Base-by-base conservation (phyloP, 2,329 filamentous ascomycete species). In the Hymenoscyphus scutula region DNA sequence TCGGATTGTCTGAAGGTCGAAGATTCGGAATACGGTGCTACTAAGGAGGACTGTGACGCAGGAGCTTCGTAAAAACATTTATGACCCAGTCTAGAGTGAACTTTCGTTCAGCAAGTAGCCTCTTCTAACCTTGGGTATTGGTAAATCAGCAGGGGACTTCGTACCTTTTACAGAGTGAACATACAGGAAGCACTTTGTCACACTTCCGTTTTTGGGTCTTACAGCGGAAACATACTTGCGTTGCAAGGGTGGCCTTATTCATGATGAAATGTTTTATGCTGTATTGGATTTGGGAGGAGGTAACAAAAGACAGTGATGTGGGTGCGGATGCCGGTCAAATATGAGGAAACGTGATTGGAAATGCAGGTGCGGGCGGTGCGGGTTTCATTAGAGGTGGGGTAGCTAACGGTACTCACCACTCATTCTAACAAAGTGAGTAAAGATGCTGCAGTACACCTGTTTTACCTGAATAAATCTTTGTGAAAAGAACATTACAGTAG, bases 121-220 rank as follows among this genome's bases (percentile, higher is more conserved):
- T 19, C n/a, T 19, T 19, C 10, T 7, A 32, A 32, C 10, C 30
- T 32, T 13, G 32, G 32, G 32, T 37, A 37, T 37, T 37, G 32
- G 32, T 37, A 37, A 37, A 37, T 13, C 32, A 10, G 32, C 32
- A 37, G 32, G 32, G 32, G 6, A 45, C 23, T 3, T 48, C 17
- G 53, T 34, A 55, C 53, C 53, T 55, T 55, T 55, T 55, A 70
- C 82, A 84, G 3, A 83, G 74, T 2, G 75, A 72, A 69, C 82
- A 84, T 17, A 73, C 69, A 15, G 82, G 82, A 1, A 83, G 66
- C 4, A 66, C 68, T 71, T 83, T 84, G 75, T 81, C 78, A 69
- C 82, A 84, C 74, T 77, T 80, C 53, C 81, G 75, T 72, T 84
- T 84, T 70, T 83, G 78, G 64, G 76, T 78, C 38, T 76, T 73